phyloP scores from a whole-genome alignment of 352 stramenopile genomes.

The Globisporangium perplexum region DNA sequence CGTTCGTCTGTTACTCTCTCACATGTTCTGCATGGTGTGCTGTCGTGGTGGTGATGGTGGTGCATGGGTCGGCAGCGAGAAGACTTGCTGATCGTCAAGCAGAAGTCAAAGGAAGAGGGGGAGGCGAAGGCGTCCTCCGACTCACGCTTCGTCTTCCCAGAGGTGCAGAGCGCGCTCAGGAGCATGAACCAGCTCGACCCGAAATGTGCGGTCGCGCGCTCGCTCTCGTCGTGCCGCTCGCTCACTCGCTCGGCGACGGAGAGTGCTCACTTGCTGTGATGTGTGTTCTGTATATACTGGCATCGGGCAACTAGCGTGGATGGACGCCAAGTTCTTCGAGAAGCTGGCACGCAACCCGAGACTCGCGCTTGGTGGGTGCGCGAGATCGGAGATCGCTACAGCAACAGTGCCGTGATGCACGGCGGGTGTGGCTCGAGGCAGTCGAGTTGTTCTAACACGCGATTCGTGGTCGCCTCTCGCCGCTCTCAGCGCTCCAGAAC shows the following conservation, averaged over 20 bases:
- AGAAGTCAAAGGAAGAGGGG: conserved; percentile 1
- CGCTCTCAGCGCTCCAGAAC: conserved; percentile 46
- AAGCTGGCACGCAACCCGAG: conserved; percentile 59
- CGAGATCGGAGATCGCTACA: neutral
- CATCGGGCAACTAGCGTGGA: conserved; percentile 44
- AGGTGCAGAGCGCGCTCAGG: conserved; percentile 65
- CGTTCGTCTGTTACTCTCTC: neutral
- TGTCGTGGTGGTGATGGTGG: neutral
- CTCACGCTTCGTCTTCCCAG: conserved; percentile 49
- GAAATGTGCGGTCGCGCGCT: conserved; percentile 29
- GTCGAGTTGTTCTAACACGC: conserved; percentile 2
- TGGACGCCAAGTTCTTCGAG: conserved; percentile 63
- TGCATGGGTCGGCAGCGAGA: conserved; percentile 20
- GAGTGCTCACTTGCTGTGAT: neutral
- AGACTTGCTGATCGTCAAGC: conserved; percentile 25
- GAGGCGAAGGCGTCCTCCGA: neutral
- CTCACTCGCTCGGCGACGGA: neutral
- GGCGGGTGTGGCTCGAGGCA: neutral
- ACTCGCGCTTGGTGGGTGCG: conserved; percentile 36
- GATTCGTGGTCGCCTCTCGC: neutral
- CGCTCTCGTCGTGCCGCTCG: neutral
- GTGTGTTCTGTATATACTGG: neutral
- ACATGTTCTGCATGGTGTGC: too few relatives aligned
- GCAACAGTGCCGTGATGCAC: neutral
- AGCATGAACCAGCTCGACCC: conserved; percentile 54